phyloP scores from a whole-genome alignment of 2,329 filamentous ascomycete species.

The Fusarium brachygibbosum region DNA sequence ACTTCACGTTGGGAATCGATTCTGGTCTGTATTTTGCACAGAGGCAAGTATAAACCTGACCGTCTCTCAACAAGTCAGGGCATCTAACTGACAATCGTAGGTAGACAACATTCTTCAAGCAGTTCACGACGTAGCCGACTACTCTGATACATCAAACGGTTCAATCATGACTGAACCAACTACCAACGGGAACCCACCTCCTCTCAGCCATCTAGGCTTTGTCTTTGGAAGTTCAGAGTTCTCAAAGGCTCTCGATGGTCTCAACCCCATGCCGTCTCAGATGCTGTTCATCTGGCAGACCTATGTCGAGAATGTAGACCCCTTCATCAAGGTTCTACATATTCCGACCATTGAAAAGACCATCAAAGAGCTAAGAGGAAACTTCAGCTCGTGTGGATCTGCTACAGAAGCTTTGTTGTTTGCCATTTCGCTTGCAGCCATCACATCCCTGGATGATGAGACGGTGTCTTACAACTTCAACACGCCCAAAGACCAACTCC shows the following conservation, averaged over 20 bases:
- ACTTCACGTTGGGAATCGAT: constrained; percentile 50
- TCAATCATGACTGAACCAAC: constrained; percentile 5
- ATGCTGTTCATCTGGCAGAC: constrained; percentile 50
- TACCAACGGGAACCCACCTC: neutral
- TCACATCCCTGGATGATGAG: constrained; percentile 45
- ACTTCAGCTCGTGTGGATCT: constrained; percentile 37
- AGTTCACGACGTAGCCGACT: constrained; percentile 47
- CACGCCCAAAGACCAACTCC: constrained; percentile 27
- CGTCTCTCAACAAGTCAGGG: accelerated
- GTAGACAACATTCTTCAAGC: constrained; percentile 52
- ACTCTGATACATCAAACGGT: constrained; percentile 9
- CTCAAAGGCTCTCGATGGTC: constrained; percentile 21
- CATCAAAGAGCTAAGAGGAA: constrained; percentile 36
- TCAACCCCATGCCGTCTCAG: constrained; percentile 49
- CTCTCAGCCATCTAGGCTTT: constrained; percentile 35
- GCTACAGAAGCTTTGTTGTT: constrained; percentile 47
- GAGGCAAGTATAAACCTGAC: constrained; percentile 36
- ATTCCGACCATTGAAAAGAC: constrained; percentile 34
- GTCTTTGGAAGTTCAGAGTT: constrained; percentile 35
- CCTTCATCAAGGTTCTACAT: constrained; percentile 52
- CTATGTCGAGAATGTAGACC: constrained; percentile 51
- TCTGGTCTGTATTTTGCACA: constrained; percentile 52
- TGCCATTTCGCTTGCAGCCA: constrained; percentile 47
- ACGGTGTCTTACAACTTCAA: constrained; percentile 38
- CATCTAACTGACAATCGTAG: constrained; percentile 24